Conservation (phyloP, 1,139 yeast species). For the Meyerozyma smithsonii region DNA sequence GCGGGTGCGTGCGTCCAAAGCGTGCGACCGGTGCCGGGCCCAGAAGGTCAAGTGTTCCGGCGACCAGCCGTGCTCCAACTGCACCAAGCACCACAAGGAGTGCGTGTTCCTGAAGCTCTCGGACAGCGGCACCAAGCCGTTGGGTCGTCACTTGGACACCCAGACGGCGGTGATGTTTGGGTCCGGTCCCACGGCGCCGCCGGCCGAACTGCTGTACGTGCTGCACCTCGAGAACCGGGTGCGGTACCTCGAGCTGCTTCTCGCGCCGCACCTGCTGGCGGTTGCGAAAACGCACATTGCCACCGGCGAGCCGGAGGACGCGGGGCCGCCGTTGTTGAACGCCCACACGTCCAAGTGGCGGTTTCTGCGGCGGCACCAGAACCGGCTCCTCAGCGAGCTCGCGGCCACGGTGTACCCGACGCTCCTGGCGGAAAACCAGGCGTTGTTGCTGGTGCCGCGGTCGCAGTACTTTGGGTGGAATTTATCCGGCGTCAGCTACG, state of each 20-base stretch:
- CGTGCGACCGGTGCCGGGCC: constrained; percentile 14
- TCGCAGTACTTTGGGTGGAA: constrained; percentile 66
- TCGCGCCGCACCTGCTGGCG: constrained; percentile 16
- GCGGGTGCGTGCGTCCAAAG: constrained; percentile 12
- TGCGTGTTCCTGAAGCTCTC: constrained; percentile 5
- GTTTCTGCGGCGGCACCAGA: constrained; percentile 47
- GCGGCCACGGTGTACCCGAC: constrained; percentile 35
- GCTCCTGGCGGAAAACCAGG: constrained; percentile 34
- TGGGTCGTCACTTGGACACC: not conserved
- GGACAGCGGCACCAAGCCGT: not conserved
- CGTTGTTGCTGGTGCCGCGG: constrained; percentile 45
- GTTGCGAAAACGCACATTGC: constrained; percentile 14
- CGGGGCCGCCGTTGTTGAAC: not conserved
- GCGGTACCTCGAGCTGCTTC: constrained; percentile 34
- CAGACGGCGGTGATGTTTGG: not conserved
- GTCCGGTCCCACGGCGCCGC: not conserved
- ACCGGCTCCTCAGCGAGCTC: constrained; percentile 41
- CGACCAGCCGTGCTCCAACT: constrained; percentile 11
- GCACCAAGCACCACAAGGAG: constrained; percentile 10
- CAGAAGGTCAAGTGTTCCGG: constrained; percentile 16
- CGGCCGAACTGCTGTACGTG: constrained; percentile 15
- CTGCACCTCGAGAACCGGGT: constrained; percentile 37
- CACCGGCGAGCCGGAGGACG: constrained; percentile 11
- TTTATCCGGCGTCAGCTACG: constrained; percentile 53
- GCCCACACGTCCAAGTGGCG: constrained; percentile 38